Evolutionary conservation across 2,329 filamentous ascomycete species (phyloP), one percentile per base, ranked within the genome.

Genomic region (Epichloe sibirici): DNA sequence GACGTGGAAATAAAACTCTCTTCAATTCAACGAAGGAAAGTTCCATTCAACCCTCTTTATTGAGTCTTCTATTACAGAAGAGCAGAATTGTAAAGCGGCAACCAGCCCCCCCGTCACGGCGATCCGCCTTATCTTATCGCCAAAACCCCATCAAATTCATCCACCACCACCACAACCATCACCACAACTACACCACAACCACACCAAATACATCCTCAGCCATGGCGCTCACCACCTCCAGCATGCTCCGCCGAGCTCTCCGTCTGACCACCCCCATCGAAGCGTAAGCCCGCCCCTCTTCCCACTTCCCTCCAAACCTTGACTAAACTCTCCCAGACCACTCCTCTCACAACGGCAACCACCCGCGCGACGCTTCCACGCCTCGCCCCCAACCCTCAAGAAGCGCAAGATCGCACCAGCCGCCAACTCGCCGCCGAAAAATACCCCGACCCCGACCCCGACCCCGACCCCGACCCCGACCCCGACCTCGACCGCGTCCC

Each of bases 341-440:
- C 17, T n/a, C 49, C 46, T 38, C 45, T 25, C 17, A 17, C 45
- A 25, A 44, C 48, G 45, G 28, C 45, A 53, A 35, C 9, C 45
- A 35, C 9, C 45, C 51, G 35, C 9, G 43, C 68, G 66, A 3
- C 34, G 56, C 42, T 68, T 71, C 58, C 62, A 57, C 58, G 60
- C 60, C 39, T 65, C 64, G 7, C 34, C 59, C 2, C 21, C 55
- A 0, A 57, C 66, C 39, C 53, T 62, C 45, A 73, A 72, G 62
- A 72, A 72, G 62, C 66, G 65, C 60, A 72, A 69, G 53, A 62
- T 66, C 45, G 60, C 65, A 3, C 53, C 62, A 3, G 59, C 66
- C 6, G 55, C 55, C 53, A 62, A 66, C 57, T 66, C 63, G 45
- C 63, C 65, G 23, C 51, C 48, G 54, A 60, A 23, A 51, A 54